Evolutionary conservation across 2,329 filamentous ascomycete genomes (phyloP), one percentile per base, ranked within the genome.

Genomic region (Trichoderma citrinoviride): DNA sequence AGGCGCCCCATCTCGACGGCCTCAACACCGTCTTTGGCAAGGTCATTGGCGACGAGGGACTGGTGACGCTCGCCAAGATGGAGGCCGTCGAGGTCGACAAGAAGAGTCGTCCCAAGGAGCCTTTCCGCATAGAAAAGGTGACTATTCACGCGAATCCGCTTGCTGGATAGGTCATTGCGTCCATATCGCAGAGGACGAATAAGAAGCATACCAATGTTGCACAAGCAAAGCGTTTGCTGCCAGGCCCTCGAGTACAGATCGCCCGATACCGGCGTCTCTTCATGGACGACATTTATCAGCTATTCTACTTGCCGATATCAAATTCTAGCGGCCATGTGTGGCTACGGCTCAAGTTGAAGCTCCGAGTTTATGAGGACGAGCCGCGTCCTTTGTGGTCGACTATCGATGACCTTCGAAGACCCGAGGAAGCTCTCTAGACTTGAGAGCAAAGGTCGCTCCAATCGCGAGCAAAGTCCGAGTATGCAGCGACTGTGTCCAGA

Each of bases 1-100:
- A 90, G 69, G 90, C 91, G 27, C 85, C 90, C 43, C 92, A 95
- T 78, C 80, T 96, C 47, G 92, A 95, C 75, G 91, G 91, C 5
- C 85, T 92, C 74, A 95, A 95, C 74, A 93, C 91, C 0, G 88
- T 94, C 2, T 94, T 96, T 77, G 91, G 91, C 12, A 88, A 89
- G 75, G 81, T 94, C 40, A 81, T 89, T 64, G 87, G 85, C 43
- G 87, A 89, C 70, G 86, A 87, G 50, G 83, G 85, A 64, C 71
- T 87, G 54, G 85, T 81, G 41, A 90, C 89, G 5, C 77, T 95
- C 70, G 85, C 87, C 63, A 87, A 85, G 75, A 83, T 95, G 72
- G 91, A 95, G 80, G 83, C 78, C 23, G 76, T 91, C 21, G 85
- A 87, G 68, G 86, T 93, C 54, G 92, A 95, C 76, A 90, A 88